These are phyloP conservation scores for Penicillium sp. DNA, from an alignment of 2,329 filamentous ascomycete species.

Conservation along the genomic window DNA sequence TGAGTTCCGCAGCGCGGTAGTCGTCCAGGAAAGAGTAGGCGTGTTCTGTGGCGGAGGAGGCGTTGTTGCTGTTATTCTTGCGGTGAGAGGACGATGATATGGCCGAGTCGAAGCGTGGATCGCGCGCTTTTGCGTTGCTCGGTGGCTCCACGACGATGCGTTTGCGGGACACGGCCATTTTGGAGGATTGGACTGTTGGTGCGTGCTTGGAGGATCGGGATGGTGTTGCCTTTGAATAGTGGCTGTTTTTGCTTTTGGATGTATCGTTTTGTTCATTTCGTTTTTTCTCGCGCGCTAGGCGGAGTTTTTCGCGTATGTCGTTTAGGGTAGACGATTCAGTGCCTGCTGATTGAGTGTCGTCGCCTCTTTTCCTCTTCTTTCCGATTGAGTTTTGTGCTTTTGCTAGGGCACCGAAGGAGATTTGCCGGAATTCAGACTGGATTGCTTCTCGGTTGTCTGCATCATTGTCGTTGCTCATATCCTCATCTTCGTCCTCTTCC, in stretches of 20 bases:
- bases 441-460: constrained; percentile 32
- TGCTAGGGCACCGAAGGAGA: constrained; percentile 87
- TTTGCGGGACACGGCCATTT: constrained; percentile 75
- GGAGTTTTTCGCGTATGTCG: constrained; percentile 37
- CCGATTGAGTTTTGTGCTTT: constrained; percentile 66
- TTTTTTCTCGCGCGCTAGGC: constrained; percentile 42
- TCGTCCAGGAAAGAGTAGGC: constrained; percentile 86
- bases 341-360: constrained; percentile 14
- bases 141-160: constrained; percentile 64
- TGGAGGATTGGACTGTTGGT: constrained; percentile 75
- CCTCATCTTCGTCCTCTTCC: constrained; percentile 32
- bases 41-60: constrained; percentile 53
- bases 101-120: constrained; percentile 81
- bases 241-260: constrained; percentile 13
- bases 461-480: constrained; percentile 4
- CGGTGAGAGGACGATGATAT: constrained; percentile 30
- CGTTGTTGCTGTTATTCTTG: constrained; percentile 22
- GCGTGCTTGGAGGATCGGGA: constrained; percentile 77
- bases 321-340: constrained; percentile 26
- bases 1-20: constrained; percentile 81
- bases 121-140: constrained; percentile 61
- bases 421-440: constrained; percentile 48
- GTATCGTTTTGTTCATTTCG: not conserved
- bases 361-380: constrained; percentile 29
- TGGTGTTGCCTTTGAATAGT: constrained; percentile 30